Conservation (phyloP, 805 yeast species). For the Metschnikowia cubensis region DNA sequence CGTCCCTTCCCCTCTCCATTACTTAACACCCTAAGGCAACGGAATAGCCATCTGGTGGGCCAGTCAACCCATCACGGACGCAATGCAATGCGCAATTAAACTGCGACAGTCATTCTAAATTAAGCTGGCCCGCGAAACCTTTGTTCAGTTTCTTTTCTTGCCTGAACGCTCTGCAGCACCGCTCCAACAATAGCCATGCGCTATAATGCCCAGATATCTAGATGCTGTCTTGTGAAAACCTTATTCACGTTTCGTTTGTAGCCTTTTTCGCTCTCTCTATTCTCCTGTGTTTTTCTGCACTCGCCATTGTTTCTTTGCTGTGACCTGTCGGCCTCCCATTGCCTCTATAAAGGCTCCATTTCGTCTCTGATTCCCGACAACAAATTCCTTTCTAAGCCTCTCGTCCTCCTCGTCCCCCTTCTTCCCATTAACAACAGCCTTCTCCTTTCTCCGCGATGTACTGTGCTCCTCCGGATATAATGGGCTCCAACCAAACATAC, state of each 20-base stretch:
- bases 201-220: not conserved
- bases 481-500: constrained; percentile 44
- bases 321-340: not conserved
- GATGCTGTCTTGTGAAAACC: not conserved
- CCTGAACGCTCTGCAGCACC: constrained; percentile 1
- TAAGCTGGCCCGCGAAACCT: not conserved
- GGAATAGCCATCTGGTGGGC: not conserved
- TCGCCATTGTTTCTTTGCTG: not conserved
- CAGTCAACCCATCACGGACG: not conserved
- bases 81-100: constrained; percentile 4
- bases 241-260: not conserved
- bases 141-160: constrained; percentile 1
- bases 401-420: not conserved
- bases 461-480: constrained; percentile 1
- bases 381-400: not conserved
- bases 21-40: too few relatives aligned
- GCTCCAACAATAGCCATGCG: not conserved
- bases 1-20: not conserved
- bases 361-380: not conserved
- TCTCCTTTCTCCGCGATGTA: not conserved
- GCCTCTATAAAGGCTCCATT: not conserved
- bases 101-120: constrained; percentile 1
- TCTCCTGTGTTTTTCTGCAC: constrained; percentile 1
- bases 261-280: not conserved
- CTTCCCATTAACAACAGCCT: not conserved